Percentiles rank a stretch among this genome's conserved stretches.
Conservation (phyloP, 495 filamentous ascomycete species). For the Neurospora africana region DNA sequence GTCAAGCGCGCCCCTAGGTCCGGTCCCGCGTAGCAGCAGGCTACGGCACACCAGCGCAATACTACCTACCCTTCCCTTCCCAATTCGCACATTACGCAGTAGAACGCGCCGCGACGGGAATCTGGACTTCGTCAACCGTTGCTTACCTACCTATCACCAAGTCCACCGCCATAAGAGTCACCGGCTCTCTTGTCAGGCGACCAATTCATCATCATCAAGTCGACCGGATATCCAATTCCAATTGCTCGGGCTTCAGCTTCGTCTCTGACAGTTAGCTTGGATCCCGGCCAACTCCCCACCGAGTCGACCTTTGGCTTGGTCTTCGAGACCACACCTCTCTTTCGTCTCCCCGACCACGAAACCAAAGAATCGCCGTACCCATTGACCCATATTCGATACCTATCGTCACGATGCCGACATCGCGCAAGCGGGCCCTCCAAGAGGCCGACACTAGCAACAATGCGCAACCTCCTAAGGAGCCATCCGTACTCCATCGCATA, state of each 20-base stretch:
- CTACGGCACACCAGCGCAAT: too few species aligned
- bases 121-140: background rate
- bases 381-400: background rate
- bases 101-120: background rate
- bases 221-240: background rate
- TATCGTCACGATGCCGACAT: constrained; percentile 36
- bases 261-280: too few species aligned
- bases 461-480: constrained; percentile 17
- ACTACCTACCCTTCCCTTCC: too few species aligned
- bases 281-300: too few species aligned
- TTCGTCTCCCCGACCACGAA: background rate
- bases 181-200: background rate
- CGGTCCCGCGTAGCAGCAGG: background rate
- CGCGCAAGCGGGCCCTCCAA: constrained; percentile 61
- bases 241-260: background rate
- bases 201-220: background rate
- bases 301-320: background rate
- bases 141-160: background rate
- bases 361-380: background rate
- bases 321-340: background rate
- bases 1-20: background rate
- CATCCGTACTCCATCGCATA: constrained; percentile 52
- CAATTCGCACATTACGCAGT: background rate
- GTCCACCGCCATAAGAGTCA: background rate
- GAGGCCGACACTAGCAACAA: constrained; percentile 44